phyloP scores from a whole-genome alignment of 306 rosid species.

The Herpetospermum pedunculosum region DNA sequence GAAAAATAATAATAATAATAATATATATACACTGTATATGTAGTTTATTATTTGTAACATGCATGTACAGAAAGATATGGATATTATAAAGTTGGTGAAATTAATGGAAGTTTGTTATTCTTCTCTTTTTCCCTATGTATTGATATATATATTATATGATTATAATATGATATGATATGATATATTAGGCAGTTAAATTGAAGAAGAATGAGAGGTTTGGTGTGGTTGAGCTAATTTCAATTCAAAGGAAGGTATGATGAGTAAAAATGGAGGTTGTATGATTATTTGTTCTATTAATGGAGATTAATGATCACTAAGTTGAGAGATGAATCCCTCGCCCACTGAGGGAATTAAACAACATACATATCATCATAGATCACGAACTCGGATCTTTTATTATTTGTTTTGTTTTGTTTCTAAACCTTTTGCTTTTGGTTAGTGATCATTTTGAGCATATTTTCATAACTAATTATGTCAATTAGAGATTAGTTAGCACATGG shows the following conservation, averaged over 20 bases:
- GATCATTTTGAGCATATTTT: not conserved
- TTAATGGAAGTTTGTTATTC: constrained; percentile 2
- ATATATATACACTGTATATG: constrained; percentile 1
- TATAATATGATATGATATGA: not conserved
- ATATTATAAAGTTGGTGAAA: not conserved
- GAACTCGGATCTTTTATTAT: not conserved
- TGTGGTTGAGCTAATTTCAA: not conserved
- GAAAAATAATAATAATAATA: not conserved
- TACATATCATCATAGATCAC: not conserved
- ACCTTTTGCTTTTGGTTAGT: not conserved
- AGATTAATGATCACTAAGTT: constrained; percentile 19
- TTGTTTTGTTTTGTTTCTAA: not conserved
- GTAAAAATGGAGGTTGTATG: not conserved
- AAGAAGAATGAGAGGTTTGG: not conserved
- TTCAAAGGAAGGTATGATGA: not conserved
- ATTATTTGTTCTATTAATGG: constrained; percentile 10
- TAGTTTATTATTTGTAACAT: constrained; percentile 3
- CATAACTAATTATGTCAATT: constrained; percentile 7
- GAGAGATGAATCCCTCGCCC: constrained; percentile 15
- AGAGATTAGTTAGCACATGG: constrained; percentile 9
- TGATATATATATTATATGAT: not conserved
- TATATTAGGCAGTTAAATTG: not conserved
- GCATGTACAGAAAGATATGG: not conserved
- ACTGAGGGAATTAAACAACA: constrained; percentile 19
- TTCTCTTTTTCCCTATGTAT: not conserved